Base-by-base conservation (phyloP, 345 rosid genomes). In the Moringa oleifera region DNA sequence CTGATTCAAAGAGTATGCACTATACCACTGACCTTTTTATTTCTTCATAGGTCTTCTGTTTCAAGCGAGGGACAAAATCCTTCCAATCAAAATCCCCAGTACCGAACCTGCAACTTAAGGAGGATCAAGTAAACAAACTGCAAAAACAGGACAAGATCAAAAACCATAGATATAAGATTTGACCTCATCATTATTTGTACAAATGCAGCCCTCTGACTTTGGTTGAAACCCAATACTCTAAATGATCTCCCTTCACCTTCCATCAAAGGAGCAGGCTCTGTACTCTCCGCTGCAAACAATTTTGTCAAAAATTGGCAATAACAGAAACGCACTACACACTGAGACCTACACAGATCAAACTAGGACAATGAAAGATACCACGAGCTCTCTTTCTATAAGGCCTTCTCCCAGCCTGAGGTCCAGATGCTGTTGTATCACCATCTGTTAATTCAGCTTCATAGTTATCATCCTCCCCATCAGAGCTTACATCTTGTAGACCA, bases 171-270 rank as follows among this genome's bases (percentile, higher is more conserved):
- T 21, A 18, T 23, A 37, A 58, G 18, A 41, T 50, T 57, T 45
- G 51, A 95, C 99, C 99, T 89, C 97, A 91, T 89, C 77, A 95
- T 66, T 47, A 89, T 79, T 75, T 95, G 95, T 11, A 91, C 94
- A 79, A 95, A 95, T 17, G 87, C 82, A 59, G 96, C 96, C 80
- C 99, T 89, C 81, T 91, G 96, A 68, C 77, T 91, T 71, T 89
- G 96, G 73, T 81, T 89, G 79, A 91, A 95, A 55, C 99, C 98
- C 57, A 95, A 68, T 23, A 95, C 98, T 76, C 91, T 82, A 67
- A 95, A 91, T 45, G 99, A 85, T 69, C 85, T 83, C 53, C 99
- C 98, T 74, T 91, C 99, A 51, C 99, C 99, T 81, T 95, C 99
- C 99, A 95, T 95, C 70, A 95, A 74, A 65, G 99, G 98, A 78